These are phyloP conservation scores for Trametes villosa DNA, from an alignment of 768 basidiomycete genomes.

Conservation along the genomic window DNA sequence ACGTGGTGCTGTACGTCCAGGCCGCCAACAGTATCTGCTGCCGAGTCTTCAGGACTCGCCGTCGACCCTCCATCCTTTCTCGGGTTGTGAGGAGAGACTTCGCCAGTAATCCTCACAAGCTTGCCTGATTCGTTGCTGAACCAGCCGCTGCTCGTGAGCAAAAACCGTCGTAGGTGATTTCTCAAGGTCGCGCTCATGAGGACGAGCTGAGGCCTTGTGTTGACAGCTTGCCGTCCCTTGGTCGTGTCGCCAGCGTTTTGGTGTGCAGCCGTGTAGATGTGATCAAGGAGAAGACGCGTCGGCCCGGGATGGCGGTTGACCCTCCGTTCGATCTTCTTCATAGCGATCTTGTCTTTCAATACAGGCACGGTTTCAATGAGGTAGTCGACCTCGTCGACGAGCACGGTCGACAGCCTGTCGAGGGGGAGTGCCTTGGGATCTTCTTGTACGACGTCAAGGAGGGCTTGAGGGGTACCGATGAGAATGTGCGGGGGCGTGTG, in stretches of 20 bases:
- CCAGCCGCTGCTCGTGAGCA: conserved; percentile 65
- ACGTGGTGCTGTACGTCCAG: conserved; percentile 52
- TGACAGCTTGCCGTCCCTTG: neutral
- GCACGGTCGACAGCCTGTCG: conserved; percentile 54
- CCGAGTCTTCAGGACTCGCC: conserved; percentile 13
- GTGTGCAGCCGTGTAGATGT: conserved; percentile 44
- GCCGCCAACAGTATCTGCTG: conserved; percentile 17
- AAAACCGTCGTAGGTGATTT: conserved; percentile 53
- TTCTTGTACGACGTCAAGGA: conserved; percentile 56
- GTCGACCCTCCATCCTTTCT: neutral
- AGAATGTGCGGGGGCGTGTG: conserved; percentile 64
- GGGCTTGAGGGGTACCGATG: conserved; percentile 72
- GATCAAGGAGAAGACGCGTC: conserved; percentile 62
- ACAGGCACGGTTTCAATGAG: conserved; percentile 60
- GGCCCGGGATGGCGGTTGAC: conserved; percentile 58
- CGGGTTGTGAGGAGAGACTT: conserved; percentile 11
- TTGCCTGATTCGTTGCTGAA: conserved; percentile 34
- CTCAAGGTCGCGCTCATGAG: conserved; percentile 75
- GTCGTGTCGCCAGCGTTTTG: neutral
- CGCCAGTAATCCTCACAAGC: conserved; percentile 27
- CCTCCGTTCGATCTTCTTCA: conserved; percentile 44
- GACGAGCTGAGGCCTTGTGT: conserved; percentile 56
- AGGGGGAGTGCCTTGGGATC: conserved; percentile 51
- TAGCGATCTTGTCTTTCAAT: conserved; percentile 40
- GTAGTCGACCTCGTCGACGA: conserved; percentile 80